Percentiles rank a stretch among this genome's conserved stretches.
phyloP scores from a whole-genome alignment of 768 basidiomycete genomes.

The Suillus plorans region DNA sequence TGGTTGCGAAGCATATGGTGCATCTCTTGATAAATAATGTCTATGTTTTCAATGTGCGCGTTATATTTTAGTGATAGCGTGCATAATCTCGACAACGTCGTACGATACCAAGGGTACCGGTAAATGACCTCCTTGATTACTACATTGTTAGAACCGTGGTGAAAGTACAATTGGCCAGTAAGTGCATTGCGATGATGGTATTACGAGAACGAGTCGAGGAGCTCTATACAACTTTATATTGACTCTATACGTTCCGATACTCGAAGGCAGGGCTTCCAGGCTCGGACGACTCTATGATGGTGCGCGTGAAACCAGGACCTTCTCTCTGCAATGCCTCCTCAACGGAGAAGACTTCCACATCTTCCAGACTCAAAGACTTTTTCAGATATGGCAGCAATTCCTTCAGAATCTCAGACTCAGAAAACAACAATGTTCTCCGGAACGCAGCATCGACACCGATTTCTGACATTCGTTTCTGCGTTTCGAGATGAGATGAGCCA shows the following conservation, averaged over 20 bases:
- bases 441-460: constrained; percentile 77
- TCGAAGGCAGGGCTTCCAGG: constrained; percentile 86
- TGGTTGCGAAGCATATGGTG: background rate
- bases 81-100: too few relatives aligned
- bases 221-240: too few relatives aligned
- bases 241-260: constrained; percentile 68
- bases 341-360: constrained; percentile 69
- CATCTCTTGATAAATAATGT: background rate
- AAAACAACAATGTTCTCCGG: constrained; percentile 80
- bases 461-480: constrained; percentile 78
- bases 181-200: background rate
- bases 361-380: constrained; percentile 66
- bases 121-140: background rate
- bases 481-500: constrained; percentile 5
- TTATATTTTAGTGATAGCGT: too few relatives aligned
- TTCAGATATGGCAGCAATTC: constrained; percentile 81
- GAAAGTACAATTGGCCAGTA: background rate
- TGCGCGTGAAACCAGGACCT: constrained; percentile 58
- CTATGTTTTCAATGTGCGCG: too few relatives aligned
- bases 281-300: constrained; percentile 81
- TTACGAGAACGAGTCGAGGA: background rate
- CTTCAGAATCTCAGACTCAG: constrained; percentile 69
- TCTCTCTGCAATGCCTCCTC: constrained; percentile 62
- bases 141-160: background rate
- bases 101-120: too few relatives aligned